These are phyloP conservation scores for Xylariaceae sp. DNA, from an alignment of 2,329 filamentous ascomycete species.

Conservation along the genomic window DNA sequence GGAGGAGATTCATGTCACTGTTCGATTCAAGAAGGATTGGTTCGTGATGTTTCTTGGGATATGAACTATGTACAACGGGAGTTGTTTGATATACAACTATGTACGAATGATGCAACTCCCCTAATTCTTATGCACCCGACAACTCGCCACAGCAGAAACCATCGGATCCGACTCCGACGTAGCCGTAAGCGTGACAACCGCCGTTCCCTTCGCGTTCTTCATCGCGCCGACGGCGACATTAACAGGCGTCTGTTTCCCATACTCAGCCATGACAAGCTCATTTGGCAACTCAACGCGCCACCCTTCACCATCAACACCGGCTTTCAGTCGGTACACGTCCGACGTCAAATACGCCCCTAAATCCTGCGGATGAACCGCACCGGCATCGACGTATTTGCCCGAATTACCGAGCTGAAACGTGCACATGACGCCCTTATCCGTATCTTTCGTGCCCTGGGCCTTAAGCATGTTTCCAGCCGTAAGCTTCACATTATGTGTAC, in stretches of 20 bases:
- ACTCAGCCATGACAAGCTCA: slow-evolving; percentile 37
- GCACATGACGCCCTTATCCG: slow-evolving; percentile 38
- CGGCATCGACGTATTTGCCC: slow-evolving; percentile 32
- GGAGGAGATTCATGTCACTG: no score
- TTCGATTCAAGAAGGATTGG: no score
- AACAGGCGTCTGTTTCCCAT: slow-evolving; percentile 36
- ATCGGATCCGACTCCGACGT: slow-evolving; percentile 41
- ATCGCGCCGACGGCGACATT: slow-evolving; percentile 40
- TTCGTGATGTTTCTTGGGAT: no score
- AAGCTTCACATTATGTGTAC: slow-evolving; percentile 36
- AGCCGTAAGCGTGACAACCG: slow-evolving; percentile 39
- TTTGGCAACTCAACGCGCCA: slow-evolving; percentile 43
- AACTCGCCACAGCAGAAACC: slow-evolving; percentile 10
- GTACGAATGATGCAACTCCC: no score
- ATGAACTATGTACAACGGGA: no score
- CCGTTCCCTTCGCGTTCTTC: slow-evolving; percentile 30
- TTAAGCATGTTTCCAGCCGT: slow-evolving; percentile 32
- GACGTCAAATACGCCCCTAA: slow-evolving; percentile 37
- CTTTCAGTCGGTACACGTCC: slow-evolving; percentile 45
- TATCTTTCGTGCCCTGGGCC: slow-evolving; percentile 23
- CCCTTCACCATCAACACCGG: slow-evolving; percentile 39
- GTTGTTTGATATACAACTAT: no score
- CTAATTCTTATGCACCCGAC: slow-evolving; percentile 9
- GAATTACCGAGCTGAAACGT: slow-evolving; percentile 45
- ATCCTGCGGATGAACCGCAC: slow-evolving; percentile 31